phyloP scores from a whole-genome alignment of 2,329 filamentous ascomycete genomes.

The Trichoderma lentiforme region DNA sequence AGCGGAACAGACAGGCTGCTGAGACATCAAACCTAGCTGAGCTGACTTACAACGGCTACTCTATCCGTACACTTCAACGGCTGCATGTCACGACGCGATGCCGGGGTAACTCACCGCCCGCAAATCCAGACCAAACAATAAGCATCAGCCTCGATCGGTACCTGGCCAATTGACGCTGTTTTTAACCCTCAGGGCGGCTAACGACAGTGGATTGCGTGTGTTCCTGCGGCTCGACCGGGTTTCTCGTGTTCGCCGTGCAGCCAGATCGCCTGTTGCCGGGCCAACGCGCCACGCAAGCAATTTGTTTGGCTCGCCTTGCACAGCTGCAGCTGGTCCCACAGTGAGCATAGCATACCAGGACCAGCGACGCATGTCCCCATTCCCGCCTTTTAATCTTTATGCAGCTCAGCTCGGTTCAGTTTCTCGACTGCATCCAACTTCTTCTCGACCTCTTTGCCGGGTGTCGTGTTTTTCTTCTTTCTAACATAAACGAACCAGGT shows the following conservation, averaged over 20 bases:
- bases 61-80: not conserved
- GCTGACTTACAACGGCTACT: not conserved
- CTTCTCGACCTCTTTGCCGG: not conserved
- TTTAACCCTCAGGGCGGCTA: not conserved
- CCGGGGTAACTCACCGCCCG: not conserved
- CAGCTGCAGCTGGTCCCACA: slow-evolving; percentile 9
- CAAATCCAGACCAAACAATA: not conserved
- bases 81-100: not conserved
- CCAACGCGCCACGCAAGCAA: slow-evolving; percentile 9
- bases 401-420: not conserved
- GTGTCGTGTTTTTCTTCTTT: not conserved
- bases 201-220: not conserved
- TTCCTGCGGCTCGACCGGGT: slow-evolving; percentile 12
- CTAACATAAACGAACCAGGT: not conserved
- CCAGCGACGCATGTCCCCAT: slow-evolving; percentile 1
- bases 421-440: not conserved
- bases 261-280: slow-evolving; percentile 16
- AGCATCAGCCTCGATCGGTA: slow-evolving; percentile 17
- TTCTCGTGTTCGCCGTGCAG: not conserved
- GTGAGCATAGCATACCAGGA: not conserved
- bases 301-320: slow-evolving; percentile 15
- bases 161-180: not conserved
- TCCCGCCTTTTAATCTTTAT: slow-evolving; percentile 15
- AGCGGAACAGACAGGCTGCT: not conserved
- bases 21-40: not conserved